phyloP scores from a whole-genome alignment of 1,139 yeast species.

The Wickerhamiella pararugosa region DNA sequence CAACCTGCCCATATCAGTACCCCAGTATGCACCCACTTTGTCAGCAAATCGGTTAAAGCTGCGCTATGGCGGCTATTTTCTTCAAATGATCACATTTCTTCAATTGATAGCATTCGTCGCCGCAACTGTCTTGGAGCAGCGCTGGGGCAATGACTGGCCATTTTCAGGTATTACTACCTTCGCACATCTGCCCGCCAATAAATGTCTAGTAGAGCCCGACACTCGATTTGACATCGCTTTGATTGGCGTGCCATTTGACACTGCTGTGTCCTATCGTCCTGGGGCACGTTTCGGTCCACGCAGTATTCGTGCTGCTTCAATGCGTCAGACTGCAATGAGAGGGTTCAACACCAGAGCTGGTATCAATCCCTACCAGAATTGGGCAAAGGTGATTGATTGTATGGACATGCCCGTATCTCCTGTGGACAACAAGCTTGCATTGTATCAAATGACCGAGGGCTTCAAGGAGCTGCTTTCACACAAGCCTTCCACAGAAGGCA shows the following conservation, averaged over 20 bases:
- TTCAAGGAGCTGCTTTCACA: conserved; percentile 40
- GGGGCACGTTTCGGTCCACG: conserved; percentile 76
- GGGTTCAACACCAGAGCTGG: conserved; percentile 58
- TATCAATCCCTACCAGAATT: conserved; percentile 45
- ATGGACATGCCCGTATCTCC: conserved; percentile 75
- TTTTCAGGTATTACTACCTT: conserved; percentile 48
- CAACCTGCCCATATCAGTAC: too few relatives aligned
- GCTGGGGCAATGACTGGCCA: conserved; percentile 21
- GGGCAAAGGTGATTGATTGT: conserved; percentile 63
- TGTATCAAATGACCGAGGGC: conserved; percentile 52
- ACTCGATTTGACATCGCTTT: conserved; percentile 46
- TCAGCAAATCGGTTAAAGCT: too few relatives aligned
- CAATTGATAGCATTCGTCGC: not conserved
- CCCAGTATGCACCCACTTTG: too few relatives aligned
- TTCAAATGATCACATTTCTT: too few relatives aligned
- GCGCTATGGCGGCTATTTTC: too few relatives aligned
- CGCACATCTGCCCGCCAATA: conserved; percentile 50
- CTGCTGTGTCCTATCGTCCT: conserved; percentile 57
- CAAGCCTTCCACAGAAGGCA: conserved; percentile 14
- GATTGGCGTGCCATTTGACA: conserved; percentile 66
- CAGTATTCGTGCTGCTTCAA: conserved; percentile 58
- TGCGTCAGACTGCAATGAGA: conserved; percentile 49
- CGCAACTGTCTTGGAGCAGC: conserved; percentile 8
- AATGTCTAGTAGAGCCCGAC: conserved; percentile 39
- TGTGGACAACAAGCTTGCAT: conserved; percentile 55